Conservation (phyloP, 345 rosid genomes). For the Xanthoceras sorbifolium region DNA sequence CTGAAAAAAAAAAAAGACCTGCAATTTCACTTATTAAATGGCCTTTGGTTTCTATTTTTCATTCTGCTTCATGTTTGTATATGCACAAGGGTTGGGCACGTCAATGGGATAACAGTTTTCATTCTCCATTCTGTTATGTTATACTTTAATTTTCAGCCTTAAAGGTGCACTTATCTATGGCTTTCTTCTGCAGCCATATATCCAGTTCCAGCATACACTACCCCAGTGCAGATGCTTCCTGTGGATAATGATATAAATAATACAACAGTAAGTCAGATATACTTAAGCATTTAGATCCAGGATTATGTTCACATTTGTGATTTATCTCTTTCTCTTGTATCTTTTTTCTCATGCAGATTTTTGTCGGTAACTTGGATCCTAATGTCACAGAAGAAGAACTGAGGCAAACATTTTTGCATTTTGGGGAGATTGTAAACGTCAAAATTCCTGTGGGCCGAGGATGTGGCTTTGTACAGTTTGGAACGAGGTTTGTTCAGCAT, state of each 20-base stretch:
- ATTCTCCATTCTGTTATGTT: neutral
- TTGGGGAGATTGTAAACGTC: slow-evolving; percentile 74
- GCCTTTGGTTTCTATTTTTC: neutral
- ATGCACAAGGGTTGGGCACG: neutral
- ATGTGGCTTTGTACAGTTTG: slow-evolving; percentile 86
- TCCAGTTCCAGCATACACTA: slow-evolving; percentile 61
- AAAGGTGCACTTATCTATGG: slow-evolving; percentile 19
- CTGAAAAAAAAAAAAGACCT: no score
- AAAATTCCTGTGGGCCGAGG: slow-evolving; percentile 91
- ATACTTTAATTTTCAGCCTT: neutral
- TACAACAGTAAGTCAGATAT: slow-evolving; percentile 66
- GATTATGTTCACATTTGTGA: neutral
- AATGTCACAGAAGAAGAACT: slow-evolving; percentile 82
- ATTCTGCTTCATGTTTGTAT: neutral
- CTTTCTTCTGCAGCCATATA: slow-evolving; percentile 51
- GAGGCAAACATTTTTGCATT: slow-evolving; percentile 67
- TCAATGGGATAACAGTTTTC: neutral
- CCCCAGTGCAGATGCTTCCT: slow-evolving; percentile 64
- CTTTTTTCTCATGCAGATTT: slow-evolving; percentile 55
- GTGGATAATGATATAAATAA: slow-evolving; percentile 72
- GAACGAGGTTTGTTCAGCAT: slow-evolving; percentile 52
- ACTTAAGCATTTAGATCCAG: neutral
- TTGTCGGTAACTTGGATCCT: slow-evolving; percentile 77
- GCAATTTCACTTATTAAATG: neutral
- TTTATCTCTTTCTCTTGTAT: slow-evolving; percentile 23